Evolutionary conservation across 2,329 filamentous ascomycete species (phyloP).

Genomic region (Cladorrhinum sp.): DNA sequence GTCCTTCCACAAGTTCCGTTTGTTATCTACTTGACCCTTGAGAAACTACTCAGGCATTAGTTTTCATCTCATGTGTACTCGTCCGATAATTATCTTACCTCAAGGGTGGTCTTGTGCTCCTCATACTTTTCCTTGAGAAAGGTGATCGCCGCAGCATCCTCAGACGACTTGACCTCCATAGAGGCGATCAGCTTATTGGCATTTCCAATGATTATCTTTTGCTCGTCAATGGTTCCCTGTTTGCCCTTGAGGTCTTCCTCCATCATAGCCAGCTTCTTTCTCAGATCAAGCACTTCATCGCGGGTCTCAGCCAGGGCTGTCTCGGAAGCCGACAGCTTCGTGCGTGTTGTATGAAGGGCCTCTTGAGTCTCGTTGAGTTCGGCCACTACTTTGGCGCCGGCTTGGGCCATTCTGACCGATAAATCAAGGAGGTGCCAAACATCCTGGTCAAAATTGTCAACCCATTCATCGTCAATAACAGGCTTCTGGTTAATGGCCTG

Average conservation of each 20-base stretch:
- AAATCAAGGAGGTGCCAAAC: conserved; percentile 10
- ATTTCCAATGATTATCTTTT: neutral
- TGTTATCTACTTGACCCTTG: conserved; percentile 22
- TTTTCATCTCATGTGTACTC: conserved; percentile 45
- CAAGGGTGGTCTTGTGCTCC: neutral
- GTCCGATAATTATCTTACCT: conserved; percentile 23
- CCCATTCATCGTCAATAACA: neutral
- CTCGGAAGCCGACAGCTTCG: neutral
- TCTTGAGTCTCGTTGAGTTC: conserved; percentile 8
- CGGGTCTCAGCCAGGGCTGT: neutral
- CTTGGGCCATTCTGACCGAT: conserved; percentile 5
- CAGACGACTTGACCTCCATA: neutral
- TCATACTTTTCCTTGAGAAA: neutral
- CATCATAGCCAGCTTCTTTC: neutral
- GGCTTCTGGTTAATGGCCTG: conserved; percentile 7
- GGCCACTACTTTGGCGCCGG: neutral
- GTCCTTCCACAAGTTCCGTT: conserved; percentile 23
- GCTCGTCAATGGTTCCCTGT: neutral
- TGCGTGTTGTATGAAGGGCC: neutral
- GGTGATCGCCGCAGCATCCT: neutral
- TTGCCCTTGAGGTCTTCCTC: neutral
- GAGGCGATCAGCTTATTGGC: neutral
- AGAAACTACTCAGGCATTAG: conserved; percentile 19
- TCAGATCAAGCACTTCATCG: neutral
- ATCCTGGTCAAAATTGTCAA: conserved; percentile 13